Evolutionary conservation across 2,329 filamentous ascomycete genomes (phyloP).

Genomic region (Leptographium wingfieldii): DNA sequence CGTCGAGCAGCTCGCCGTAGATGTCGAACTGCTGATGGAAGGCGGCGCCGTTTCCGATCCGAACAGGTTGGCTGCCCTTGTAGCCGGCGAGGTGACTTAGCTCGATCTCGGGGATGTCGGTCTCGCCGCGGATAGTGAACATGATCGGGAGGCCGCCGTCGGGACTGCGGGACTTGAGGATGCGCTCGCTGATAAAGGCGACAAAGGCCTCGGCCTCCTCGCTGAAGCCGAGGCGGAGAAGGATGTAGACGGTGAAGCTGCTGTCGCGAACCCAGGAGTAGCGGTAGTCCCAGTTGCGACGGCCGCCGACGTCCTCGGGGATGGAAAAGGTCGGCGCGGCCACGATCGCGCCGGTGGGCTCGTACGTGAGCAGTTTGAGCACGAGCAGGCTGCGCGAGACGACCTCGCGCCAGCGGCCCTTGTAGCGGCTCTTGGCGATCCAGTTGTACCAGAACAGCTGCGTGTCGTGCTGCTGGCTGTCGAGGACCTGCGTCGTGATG

Average conservation of each 20-base stretch:
- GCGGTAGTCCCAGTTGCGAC: conserved; percentile 58
- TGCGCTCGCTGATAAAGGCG: conserved; percentile 61
- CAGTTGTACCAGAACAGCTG: conserved; percentile 63
- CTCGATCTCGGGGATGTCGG: conserved; percentile 59
- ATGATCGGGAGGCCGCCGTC: conserved; percentile 62
- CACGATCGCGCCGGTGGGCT: conserved; percentile 66
- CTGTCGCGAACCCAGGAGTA: conserved; percentile 69
- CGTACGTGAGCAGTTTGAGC: conserved; percentile 64
- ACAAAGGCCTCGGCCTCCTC: conserved; percentile 69
- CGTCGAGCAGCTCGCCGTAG: conserved; percentile 68
- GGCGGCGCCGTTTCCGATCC: conserved; percentile 66
- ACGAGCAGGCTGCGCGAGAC: conserved; percentile 60
- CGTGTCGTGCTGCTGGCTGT: conserved; percentile 54
- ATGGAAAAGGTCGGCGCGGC: conserved; percentile 68
- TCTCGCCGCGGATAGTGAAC: conserved; percentile 67
- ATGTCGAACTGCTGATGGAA: conserved; percentile 70
- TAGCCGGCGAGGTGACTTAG: conserved; percentile 62
- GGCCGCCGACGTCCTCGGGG: conserved; percentile 59
- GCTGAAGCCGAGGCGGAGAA: conserved; percentile 62
- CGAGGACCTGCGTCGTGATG: conserved; percentile 45
- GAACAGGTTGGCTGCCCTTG: conserved; percentile 55
- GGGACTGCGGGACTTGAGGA: conserved; percentile 45
- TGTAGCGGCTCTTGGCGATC: conserved; percentile 58
- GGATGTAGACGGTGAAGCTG: conserved; percentile 66
- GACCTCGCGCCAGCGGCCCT: conserved; percentile 60